Percentiles rank a stretch among this genome's conserved stretches.
phyloP scores from a whole-genome alignment of 306 rosid genomes.

The Cucumis melo region DNA sequence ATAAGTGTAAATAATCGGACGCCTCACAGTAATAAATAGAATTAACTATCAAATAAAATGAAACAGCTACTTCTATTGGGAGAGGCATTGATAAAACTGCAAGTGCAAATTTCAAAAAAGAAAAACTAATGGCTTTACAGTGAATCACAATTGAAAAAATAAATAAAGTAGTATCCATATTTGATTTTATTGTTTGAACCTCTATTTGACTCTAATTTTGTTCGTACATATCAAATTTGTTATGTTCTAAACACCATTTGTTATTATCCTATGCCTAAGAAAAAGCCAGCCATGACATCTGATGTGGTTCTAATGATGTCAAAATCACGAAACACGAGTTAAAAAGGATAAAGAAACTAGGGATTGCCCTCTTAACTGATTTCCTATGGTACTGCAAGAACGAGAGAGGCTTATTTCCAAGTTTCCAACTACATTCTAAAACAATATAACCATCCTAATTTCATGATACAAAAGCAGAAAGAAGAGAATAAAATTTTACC shows the following conservation, averaged over 20 bases:
- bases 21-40: not conserved
- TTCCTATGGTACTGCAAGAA: not conserved
- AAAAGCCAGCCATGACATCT: not conserved
- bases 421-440: not conserved
- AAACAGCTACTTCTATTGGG: not conserved
- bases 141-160: not conserved
- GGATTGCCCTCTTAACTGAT: not conserved
- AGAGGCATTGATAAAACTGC: not conserved
- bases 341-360: not conserved
- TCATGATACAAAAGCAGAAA: not conserved
- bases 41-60: not conserved
- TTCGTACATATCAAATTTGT: not conserved
- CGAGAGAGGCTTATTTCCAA: not conserved
- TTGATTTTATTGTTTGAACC: not conserved
- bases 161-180: not conserved
- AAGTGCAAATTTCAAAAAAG: not conserved
- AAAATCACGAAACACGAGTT: not conserved
- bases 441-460: not conserved
- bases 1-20: no score
- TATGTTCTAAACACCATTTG: not conserved
- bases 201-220: not conserved
- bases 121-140: not conserved
- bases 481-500: conserved; percentile 30
- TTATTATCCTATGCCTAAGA: not conserved
- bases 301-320: not conserved